Conservation (phyloP, 2,329 filamentous ascomycete species). For the Fusarium aywerte region DNA sequence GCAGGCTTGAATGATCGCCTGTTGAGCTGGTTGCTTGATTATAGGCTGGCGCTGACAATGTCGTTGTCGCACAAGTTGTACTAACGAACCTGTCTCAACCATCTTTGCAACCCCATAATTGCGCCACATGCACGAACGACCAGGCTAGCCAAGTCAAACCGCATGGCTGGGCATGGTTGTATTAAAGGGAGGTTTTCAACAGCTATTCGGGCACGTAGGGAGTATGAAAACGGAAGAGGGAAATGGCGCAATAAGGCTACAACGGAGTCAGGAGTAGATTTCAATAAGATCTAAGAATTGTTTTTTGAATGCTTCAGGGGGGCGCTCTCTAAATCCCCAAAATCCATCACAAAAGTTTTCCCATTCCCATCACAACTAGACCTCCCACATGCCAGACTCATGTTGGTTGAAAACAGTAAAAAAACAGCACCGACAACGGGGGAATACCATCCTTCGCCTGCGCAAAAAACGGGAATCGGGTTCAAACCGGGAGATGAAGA, state of each 20-base stretch:
- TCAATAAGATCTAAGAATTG: slow-evolving; percentile 50
- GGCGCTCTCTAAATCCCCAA: slow-evolving; percentile 49
- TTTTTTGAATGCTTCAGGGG: slow-evolving; percentile 48
- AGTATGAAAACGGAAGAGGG: slow-evolving; percentile 4
- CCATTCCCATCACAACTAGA: slow-evolving; percentile 42
- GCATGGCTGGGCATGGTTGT: background rate
- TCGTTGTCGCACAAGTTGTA: background rate
- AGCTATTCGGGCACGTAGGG: slow-evolving; percentile 6
- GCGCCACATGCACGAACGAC: slow-evolving; percentile 1
- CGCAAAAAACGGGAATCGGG: slow-evolving; percentile 44
- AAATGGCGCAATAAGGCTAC: slow-evolving; percentile 29
- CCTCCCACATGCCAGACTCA: slow-evolving; percentile 42
- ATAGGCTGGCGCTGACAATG: background rate
- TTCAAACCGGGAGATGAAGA: slow-evolving; percentile 36
- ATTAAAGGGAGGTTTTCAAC: slow-evolving; percentile 1
- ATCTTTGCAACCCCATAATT: background rate
- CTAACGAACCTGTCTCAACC: slow-evolving; percentile 1
- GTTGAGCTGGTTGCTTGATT: background rate
- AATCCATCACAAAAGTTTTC: slow-evolving; percentile 43
- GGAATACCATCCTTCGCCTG: slow-evolving; percentile 48
- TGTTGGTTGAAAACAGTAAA: slow-evolving; percentile 32
- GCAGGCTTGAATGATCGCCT: background rate
- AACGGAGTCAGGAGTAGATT: slow-evolving; percentile 41
- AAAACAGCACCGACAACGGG: slow-evolving; percentile 45
- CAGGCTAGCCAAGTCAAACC: slow-evolving; percentile 5